Evolutionary conservation across 306 rosid species (phyloP).

Genomic region (Prunus mongolica): DNA sequence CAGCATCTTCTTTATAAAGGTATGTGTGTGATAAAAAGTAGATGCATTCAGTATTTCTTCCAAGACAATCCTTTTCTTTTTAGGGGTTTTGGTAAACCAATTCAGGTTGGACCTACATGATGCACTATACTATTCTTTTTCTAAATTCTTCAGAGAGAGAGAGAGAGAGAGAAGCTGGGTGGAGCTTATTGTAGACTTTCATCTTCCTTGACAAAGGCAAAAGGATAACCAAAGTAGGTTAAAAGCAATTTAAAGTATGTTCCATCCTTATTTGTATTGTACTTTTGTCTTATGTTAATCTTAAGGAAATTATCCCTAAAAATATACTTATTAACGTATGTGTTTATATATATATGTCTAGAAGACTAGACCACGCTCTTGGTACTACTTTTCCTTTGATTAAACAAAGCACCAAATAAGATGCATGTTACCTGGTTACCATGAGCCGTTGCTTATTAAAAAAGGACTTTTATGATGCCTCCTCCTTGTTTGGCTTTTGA

Average conservation of each 20-base stretch:
- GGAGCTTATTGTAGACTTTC: constrained; percentile 26
- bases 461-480: constrained; percentile 2
- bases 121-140: neutral
- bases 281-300: constrained; percentile 29
- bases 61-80: constrained; percentile 47
- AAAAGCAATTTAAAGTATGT: constrained; percentile 25
- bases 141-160: neutral
- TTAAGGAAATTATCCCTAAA: neutral
- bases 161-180: neutral
- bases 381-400: neutral
- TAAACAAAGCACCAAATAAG: neutral
- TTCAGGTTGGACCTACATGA: constrained; percentile 25
- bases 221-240: constrained; percentile 40
- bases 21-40: constrained; percentile 18
- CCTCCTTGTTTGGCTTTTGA: constrained; percentile 5
- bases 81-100: constrained; percentile 44
- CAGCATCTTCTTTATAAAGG: constrained; percentile 63
- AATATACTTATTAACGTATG: neutral
- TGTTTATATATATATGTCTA: neutral
- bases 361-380: neutral
- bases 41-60: constrained; percentile 49
- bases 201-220: constrained; percentile 44
- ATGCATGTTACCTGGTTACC: neutral
- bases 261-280: constrained; percentile 12
- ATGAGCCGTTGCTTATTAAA: neutral